phyloP scores from a whole-genome alignment of 2,329 filamentous ascomycete species.

The Alternaria brassicae region DNA sequence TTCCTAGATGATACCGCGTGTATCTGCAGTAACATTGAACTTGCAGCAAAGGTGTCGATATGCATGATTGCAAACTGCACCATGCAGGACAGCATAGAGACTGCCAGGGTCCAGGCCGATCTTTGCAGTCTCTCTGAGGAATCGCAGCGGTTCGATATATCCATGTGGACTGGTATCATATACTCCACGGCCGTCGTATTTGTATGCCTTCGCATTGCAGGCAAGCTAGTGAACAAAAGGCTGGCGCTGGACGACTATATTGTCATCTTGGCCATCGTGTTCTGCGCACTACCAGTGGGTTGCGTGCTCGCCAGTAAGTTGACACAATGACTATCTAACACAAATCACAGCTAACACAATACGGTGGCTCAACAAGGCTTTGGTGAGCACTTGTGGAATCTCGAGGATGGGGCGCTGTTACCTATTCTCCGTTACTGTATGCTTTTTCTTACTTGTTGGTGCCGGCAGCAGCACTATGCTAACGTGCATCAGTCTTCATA shows the following conservation, averaged over 20 bases:
- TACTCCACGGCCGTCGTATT: slow-evolving; percentile 24
- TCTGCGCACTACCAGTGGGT: slow-evolving; percentile 28
- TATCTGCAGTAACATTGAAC: slow-evolving; percentile 19
- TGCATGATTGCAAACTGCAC: slow-evolving; percentile 36
- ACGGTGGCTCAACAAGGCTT: slow-evolving; percentile 34
- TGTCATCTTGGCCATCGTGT: slow-evolving; percentile 22
- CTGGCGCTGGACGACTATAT: slow-evolving; percentile 31
- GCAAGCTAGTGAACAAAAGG: slow-evolving; percentile 23
- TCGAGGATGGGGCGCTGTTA: slow-evolving; percentile 17
- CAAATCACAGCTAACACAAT: slow-evolving; percentile 2
- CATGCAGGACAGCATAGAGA: slow-evolving; percentile 26
- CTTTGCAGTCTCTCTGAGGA: slow-evolving; percentile 30
- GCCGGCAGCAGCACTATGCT: neutral
- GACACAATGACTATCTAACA: neutral
- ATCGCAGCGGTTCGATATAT: slow-evolving; percentile 7
- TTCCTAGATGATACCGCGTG: slow-evolving; percentile 25
- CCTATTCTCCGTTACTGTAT: slow-evolving; percentile 22
- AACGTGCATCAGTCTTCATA: slow-evolving; percentile 23
- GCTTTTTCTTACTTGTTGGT: neutral
- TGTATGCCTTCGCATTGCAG: slow-evolving; percentile 21
- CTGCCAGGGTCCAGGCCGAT: slow-evolving; percentile 30
- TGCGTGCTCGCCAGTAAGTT: slow-evolving; percentile 30
- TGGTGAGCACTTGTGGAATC: slow-evolving; percentile 33
- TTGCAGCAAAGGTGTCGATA: slow-evolving; percentile 11
- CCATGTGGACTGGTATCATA: slow-evolving; percentile 20